These are phyloP conservation scores for Mrakia frigida DNA, from an alignment of 768 basidiomycete genomes.

Conservation along the genomic window DNA sequence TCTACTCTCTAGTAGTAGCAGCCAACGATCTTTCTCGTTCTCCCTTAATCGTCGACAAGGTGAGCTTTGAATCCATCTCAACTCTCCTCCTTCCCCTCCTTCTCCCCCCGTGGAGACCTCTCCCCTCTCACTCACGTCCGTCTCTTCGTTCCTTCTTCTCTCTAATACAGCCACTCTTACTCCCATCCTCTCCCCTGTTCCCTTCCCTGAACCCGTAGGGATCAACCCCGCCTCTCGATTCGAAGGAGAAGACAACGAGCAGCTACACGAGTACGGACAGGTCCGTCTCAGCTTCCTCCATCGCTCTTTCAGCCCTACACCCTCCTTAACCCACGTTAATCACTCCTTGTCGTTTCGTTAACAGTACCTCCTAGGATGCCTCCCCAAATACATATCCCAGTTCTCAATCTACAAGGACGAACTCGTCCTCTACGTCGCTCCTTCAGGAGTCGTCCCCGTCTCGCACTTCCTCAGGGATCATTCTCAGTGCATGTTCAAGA, in stretches of 20 bases:
- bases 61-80: background rate
- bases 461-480: conserved; percentile 93
- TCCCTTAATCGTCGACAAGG: background rate
- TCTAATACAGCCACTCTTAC: background rate
- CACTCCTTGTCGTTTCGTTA: background rate
- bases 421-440: conserved; percentile 78
- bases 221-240: conserved; percentile 57
- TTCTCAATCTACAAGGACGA: conserved; percentile 97
- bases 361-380: conserved; percentile 74
- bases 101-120: background rate
- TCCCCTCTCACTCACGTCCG: background rate
- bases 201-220: conserved; percentile 84
- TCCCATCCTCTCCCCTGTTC: conserved; percentile 47
- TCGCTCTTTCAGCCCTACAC: too few relatives aligned
- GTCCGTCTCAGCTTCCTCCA: background rate
- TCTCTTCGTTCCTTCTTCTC: background rate
- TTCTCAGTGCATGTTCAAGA: conserved; percentile 89
- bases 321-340: background rate
- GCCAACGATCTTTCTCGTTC: background rate
- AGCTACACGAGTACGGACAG: conserved; percentile 84
- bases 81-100: background rate
- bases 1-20: too few relatives aligned
- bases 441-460: conserved; percentile 73
- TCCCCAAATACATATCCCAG: conserved; percentile 96
- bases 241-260: conserved; percentile 44